Base-by-base conservation (phyloP, 2,329 filamentous ascomycete genomes). In the Microdochium paspali region DNA sequence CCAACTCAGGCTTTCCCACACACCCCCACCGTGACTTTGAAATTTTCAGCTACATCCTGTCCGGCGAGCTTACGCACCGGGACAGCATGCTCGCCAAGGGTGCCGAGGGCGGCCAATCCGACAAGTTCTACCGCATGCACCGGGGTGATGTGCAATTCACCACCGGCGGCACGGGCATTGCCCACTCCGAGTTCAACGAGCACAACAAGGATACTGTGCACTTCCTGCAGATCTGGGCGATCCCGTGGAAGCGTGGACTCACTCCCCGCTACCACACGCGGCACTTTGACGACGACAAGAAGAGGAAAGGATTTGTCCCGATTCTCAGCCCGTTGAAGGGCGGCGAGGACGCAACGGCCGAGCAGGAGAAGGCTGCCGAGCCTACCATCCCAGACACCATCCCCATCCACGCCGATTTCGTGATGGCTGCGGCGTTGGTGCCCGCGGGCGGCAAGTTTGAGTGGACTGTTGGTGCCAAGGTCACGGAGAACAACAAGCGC, bases 61-160 rank as follows among this genome's bases (percentile, higher is more conserved):
- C 74, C 44, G 89, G 90, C 53, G 87, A 91, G 66, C 77, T 95
- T 52, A 91, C 90, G 44, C 90, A 95, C 70, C 84, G 88, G 44
- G 89, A 95, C 67, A 86, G 80, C 51, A 90, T 94, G 83, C 78
- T 87, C 56, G 79, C 79, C 64, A 87, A 83, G 66, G 80, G 80
- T 43, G 66, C 71, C 20, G 82, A 85, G 59, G 79, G 74, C 21
- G 72, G 62, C 15, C 67, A 71, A 52, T 74, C 76, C 10, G 80
- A 86, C 61, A 72, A 79, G 55, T 87, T 86, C 60, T 87, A 73
- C 59, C 72, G 79, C 28, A 84, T 95, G 72, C 77, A 78, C 58
- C 74, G 87, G 31, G 87, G 88, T 12, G 88, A 94, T 63, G 86
- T 95, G 42, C 89, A 95, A 60, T 95, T 94, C 66, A 95, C 89